phyloP scores from a whole-genome alignment of 768 basidiomycete genomes.

The Macrolepiota albuminosa region DNA sequence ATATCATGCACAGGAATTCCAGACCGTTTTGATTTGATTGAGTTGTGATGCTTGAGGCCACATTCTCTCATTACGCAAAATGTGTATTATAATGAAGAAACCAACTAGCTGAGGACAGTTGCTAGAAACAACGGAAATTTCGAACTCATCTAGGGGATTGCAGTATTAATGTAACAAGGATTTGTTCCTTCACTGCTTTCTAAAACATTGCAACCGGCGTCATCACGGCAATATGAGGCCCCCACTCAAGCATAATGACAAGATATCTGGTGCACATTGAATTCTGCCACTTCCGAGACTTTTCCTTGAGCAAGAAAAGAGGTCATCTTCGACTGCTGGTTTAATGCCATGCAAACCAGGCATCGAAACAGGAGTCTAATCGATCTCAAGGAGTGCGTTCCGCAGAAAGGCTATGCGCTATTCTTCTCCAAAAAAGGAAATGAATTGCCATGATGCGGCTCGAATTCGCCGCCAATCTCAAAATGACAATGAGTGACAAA shows the following conservation, averaged over 20 bases:
- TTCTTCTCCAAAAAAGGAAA: constrained; percentile 18
- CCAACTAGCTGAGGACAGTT: neutral
- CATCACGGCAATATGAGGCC: neutral
- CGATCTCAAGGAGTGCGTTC: constrained; percentile 85
- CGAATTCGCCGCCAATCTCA: too few species aligned
- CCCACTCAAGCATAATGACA: constrained; percentile 77
- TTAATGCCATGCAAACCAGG: constrained; percentile 95
- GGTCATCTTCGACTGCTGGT: constrained; percentile 53
- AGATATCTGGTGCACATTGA: constrained; percentile 84
- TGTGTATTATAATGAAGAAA: neutral
- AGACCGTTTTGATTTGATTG: neutral
- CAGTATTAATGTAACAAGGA: constrained; percentile 66
- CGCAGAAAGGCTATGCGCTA: constrained; percentile 76
- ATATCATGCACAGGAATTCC: neutral
- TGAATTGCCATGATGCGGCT: neutral
- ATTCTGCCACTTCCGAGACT: constrained; percentile 77
- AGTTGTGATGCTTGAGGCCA: neutral
- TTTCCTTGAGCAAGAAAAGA: constrained; percentile 39
- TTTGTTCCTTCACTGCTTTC: constrained; percentile 78
- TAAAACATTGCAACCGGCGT: constrained; percentile 20
- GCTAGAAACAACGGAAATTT: neutral
- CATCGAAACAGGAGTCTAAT: constrained; percentile 95
- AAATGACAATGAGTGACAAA: too few species aligned
- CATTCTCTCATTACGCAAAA: neutral
- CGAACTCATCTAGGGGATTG: constrained; percentile 30